Evolutionary conservation across 73 alveolate species (phyloP).

Genomic region (Halteria grandinella): DNA sequence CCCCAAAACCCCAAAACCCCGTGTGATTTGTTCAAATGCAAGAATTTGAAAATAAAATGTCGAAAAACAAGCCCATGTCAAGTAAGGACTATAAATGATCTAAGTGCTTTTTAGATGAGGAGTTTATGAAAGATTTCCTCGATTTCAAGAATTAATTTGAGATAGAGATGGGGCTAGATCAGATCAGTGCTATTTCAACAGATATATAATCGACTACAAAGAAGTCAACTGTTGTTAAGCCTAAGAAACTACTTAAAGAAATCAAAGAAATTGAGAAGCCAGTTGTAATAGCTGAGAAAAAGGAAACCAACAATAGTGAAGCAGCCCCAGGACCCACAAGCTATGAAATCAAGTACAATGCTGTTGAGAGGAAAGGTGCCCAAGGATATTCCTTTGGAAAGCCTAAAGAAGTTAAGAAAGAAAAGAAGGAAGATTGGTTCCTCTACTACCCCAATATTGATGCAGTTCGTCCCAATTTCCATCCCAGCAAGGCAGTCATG

Average conservation of each 20-base stretch:
- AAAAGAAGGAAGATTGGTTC: constrained; percentile 19
- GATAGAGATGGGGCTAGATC: constrained; percentile 44
- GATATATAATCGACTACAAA: constrained; percentile 5
- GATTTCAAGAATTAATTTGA: constrained; percentile 36
- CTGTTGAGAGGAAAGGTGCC: constrained; percentile 3
- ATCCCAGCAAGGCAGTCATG: constrained; percentile 29
- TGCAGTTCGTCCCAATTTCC: constrained; percentile 20
- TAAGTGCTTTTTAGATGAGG: too few species aligned
- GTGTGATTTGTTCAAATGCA: too few species aligned
- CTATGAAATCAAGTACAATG: not conserved
- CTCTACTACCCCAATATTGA: constrained; percentile 34
- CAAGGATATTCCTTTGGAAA: constrained; percentile 44
- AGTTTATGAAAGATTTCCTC: constrained; percentile 37
- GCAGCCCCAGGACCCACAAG: constrained; percentile 32
- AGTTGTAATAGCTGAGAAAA: not conserved
- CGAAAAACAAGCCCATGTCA: too few species aligned
- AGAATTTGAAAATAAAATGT: too few species aligned
- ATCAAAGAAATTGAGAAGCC: too few species aligned
- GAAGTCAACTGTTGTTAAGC: too few species aligned
- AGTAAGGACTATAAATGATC: too few species aligned
- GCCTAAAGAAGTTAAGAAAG: not conserved
- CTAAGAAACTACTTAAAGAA: too few species aligned
- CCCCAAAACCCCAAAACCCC: too few species aligned
- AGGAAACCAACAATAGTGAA: not conserved
- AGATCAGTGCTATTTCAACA: constrained; percentile 15